phyloP scores from a whole-genome alignment of 2,329 filamentous ascomycete genomes.

The Podosphaera xanthii region DNA sequence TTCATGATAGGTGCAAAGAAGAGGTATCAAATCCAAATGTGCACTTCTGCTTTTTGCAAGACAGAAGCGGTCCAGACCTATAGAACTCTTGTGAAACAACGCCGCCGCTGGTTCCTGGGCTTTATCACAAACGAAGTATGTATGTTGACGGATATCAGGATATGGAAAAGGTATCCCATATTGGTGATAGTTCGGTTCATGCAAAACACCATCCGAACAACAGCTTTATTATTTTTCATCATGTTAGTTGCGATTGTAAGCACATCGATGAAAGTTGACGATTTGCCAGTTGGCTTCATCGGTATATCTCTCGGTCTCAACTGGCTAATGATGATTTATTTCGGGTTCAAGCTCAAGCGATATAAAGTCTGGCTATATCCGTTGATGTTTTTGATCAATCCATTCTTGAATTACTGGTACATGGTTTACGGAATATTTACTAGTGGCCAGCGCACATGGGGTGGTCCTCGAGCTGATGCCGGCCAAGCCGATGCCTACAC shows the following conservation, averaged over 20 bases:
- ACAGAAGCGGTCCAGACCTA: conserved; percentile 89
- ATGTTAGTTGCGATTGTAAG: conserved; percentile 71
- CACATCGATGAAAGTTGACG: conserved; percentile 52
- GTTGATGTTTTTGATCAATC: conserved; percentile 84
- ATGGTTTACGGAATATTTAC: conserved; percentile 29
- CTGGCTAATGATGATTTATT: conserved; percentile 91
- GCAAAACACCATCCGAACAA: conserved; percentile 91
- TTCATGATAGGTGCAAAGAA: conserved; percentile 97
- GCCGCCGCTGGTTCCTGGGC: conserved; percentile 85
- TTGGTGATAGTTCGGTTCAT: conserved; percentile 73
- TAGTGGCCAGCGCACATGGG: conserved; percentile 79
- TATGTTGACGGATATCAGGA: conserved; percentile 83
- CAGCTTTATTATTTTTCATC: conserved; percentile 81
- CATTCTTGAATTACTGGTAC: conserved; percentile 96
- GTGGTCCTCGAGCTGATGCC: conserved; percentile 76
- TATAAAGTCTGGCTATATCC: conserved; percentile 94
- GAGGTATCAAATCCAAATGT: conserved; percentile 91
- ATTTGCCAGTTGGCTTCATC: conserved; percentile 83
- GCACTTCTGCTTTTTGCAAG: conserved; percentile 93
- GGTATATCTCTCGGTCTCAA: conserved; percentile 80
- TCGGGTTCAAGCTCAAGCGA: conserved; percentile 62
- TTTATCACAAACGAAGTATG: conserved; percentile 97
- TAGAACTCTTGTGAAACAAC: conserved; percentile 69
- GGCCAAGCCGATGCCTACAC: conserved; percentile 54
- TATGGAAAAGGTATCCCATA: conserved; percentile 80